Conservation (phyloP, 2,329 filamentous ascomycete genomes). For the Trichoderma sp. region DNA sequence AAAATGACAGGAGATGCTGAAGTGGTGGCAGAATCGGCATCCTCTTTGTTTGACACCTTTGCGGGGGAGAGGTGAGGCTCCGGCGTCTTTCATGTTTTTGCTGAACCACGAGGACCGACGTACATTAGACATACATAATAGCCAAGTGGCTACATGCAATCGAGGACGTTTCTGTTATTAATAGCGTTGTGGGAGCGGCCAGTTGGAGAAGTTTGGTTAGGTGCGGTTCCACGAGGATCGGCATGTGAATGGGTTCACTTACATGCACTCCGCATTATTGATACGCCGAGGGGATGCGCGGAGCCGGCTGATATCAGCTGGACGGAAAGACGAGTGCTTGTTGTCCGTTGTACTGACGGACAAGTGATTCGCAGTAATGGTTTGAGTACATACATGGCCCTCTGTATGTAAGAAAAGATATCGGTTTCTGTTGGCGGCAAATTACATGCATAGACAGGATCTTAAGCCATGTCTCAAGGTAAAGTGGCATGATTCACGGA, state of each 20-base stretch:
- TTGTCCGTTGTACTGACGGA: not conserved
- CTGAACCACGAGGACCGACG: not conserved
- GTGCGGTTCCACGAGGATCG: not conserved
- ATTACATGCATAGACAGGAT: not conserved
- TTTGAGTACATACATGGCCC: no score
- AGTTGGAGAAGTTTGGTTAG: not conserved
- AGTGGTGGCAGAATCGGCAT: not conserved
- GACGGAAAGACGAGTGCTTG: not conserved
- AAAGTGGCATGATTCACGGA: no score
- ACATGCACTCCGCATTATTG: not conserved
- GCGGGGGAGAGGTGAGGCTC: not conserved
- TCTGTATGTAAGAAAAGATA: not conserved
- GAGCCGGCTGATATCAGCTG: not conserved
- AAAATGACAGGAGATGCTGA: not conserved
- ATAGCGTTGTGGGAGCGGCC: not conserved
- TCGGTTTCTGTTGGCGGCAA: not conserved
- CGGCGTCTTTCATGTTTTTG: not conserved
- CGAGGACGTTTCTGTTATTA: conserved; percentile 6
- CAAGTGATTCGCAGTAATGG: not conserved
- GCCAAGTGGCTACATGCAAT: not conserved
- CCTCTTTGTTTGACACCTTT: not conserved
- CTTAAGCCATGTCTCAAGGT: no score
- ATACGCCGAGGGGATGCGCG: not conserved
- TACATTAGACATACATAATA: not conserved
- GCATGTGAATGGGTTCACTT: not conserved